Evolutionary conservation across 2,329 filamentous ascomycete species (phyloP).

Genomic region (Fusarium lyarnte): DNA sequence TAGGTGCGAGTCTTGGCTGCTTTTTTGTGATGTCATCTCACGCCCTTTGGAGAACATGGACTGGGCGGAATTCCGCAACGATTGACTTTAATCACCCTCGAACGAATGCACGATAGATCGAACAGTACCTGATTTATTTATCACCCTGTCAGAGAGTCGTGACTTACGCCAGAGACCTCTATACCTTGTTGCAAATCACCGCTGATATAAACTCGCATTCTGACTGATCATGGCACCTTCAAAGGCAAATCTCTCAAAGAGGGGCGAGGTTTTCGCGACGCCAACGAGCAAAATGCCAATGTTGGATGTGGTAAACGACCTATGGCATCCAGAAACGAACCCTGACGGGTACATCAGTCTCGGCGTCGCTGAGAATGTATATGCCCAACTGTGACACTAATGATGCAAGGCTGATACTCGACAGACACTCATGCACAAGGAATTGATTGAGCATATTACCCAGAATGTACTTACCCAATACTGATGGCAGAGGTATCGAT

Average conservation of each 20-base stretch:
- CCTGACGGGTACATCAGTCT: not conserved
- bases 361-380: not conserved
- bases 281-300: not conserved
- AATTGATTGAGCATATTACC: not conserved
- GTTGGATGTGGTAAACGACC: not conserved
- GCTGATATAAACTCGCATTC: no score
- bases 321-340: not conserved
- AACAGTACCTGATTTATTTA: not conserved
- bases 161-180: not conserved
- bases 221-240: not conserved
- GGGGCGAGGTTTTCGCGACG: not conserved
- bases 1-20: not conserved
- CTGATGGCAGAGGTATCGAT: rapidly evolving
- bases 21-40: not conserved
- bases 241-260: not conserved
- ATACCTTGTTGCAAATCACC: not conserved
- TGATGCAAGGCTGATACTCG: rapidly evolving
- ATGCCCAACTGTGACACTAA: rapidly evolving
- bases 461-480: rapidly evolving
- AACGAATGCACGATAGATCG: not conserved
- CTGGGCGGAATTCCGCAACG: no score
- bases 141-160: rapidly evolving
- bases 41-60: not conserved
- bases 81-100: rapidly evolving
- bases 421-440: not conserved